A percentile compares a stretch with the other conserved stretches of the same genome.
Conservation (phyloP, 805 yeast genomes). For the Danielia reshetovae region DNA sequence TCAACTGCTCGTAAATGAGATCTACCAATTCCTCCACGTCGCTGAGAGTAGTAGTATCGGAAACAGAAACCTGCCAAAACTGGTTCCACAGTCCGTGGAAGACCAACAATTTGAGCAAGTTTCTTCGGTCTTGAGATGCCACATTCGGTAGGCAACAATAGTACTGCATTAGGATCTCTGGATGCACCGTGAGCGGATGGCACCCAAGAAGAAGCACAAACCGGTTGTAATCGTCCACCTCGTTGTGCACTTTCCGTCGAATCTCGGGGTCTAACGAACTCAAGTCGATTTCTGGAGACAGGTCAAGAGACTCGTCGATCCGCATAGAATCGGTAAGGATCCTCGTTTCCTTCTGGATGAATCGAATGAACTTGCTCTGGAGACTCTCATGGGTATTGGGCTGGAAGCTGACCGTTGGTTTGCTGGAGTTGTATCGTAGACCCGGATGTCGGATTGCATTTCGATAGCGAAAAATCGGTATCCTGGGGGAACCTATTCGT, state of each 20-base stretch:
- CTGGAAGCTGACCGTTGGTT: background rate
- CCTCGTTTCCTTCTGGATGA: conserved; percentile 9
- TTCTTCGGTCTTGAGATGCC: conserved; percentile 17
- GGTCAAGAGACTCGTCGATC: conserved; percentile 3
- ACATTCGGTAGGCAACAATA: conserved; percentile 13
- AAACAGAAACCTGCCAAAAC: conserved; percentile 28
- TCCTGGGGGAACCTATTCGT: background rate
- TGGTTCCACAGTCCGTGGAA: conserved; percentile 27
- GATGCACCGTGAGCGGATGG: conserved; percentile 31
- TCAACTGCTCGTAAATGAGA: conserved; percentile 17
- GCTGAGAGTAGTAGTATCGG: conserved; percentile 24
- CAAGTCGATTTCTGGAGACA: background rate
- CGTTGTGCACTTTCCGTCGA: conserved; percentile 16
- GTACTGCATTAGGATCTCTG: conserved; percentile 19
- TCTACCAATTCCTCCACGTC: conserved; percentile 38
- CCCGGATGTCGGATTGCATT: no score
- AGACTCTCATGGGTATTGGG: background rate
- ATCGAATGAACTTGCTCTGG: conserved; percentile 1
- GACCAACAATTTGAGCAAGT: conserved; percentile 24
- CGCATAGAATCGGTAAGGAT: conserved; percentile 6
- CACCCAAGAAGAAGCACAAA: conserved; percentile 26
- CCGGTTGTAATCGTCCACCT: conserved; percentile 28
- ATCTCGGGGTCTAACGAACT: conserved; percentile 4
- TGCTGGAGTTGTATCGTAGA: background rate
- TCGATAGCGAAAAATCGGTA: background rate